These are phyloP conservation scores for Coccomyxa sp. DNA, from an alignment of 139 green algal species.

Conservation along the genomic window DNA sequence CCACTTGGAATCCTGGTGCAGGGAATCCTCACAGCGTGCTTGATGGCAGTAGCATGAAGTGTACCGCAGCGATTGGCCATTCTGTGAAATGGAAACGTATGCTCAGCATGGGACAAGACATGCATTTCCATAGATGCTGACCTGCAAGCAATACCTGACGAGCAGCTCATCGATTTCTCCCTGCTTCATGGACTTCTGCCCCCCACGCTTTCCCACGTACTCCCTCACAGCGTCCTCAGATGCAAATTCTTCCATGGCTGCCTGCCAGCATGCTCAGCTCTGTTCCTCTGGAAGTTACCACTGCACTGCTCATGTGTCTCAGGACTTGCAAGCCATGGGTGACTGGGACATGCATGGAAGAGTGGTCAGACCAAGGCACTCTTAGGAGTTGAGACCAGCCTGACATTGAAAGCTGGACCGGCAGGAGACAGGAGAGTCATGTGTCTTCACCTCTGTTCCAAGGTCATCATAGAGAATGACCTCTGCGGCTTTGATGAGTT, in stretches of 20 bases:
- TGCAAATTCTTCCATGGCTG: constrained; percentile 28
- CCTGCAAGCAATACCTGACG: constrained; percentile 37
- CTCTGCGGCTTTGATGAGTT: constrained; percentile 44
- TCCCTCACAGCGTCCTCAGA: constrained; percentile 18
- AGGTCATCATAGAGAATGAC: constrained; percentile 71
- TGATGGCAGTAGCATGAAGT: neutral
- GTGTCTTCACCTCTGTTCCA: constrained; percentile 36
- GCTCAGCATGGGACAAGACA: neutral
- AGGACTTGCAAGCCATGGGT: neutral
- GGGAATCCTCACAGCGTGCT: neutral
- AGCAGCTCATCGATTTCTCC: constrained; percentile 51
- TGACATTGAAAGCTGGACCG: too few species aligned
- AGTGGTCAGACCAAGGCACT: too few species aligned
- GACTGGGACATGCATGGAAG: too few species aligned
- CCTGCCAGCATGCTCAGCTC: constrained; percentile 13
- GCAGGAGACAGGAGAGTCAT: neutral
- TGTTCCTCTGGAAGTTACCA: neutral
- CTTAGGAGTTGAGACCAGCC: too few species aligned
- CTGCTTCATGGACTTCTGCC: constrained; percentile 40
- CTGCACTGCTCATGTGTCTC: neutral
- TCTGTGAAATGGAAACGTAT: neutral
- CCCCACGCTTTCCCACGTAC: constrained; percentile 66
- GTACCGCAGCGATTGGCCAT: neutral
- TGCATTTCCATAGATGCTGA: neutral
- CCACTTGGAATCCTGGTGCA: too few species aligned